phyloP scores from a whole-genome alignment of 139 green algal genomes.

The Chlamydomonas sp. region DNA sequence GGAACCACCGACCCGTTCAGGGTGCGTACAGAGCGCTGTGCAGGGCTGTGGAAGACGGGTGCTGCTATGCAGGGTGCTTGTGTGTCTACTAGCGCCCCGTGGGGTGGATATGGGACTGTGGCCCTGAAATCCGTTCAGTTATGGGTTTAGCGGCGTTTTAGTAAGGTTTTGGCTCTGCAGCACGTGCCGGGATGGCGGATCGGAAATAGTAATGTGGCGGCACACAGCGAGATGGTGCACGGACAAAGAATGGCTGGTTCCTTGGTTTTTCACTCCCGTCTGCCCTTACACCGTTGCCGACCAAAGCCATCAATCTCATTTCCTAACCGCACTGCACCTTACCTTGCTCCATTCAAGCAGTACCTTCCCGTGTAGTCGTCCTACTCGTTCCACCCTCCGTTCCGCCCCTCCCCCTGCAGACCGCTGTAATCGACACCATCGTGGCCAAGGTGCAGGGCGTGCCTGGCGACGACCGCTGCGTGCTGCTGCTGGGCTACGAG shows the following conservation, averaged over 20 bases:
- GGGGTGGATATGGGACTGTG: too few species aligned
- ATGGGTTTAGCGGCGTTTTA: too few species aligned
- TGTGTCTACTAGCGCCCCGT: too few species aligned
- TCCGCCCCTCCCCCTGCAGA: constrained; percentile 19
- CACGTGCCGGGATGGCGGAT: too few species aligned
- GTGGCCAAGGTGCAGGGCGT: constrained; percentile 65
- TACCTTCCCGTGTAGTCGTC: not conserved
- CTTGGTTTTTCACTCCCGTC: not conserved
- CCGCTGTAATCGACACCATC: constrained; percentile 57
- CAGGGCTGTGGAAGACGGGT: too few species aligned
- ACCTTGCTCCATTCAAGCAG: too few species aligned
- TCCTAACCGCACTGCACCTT: too few species aligned
- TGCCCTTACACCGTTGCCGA: not conserved
- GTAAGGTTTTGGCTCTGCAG: too few species aligned
- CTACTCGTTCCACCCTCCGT: not conserved
- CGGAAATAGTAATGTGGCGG: too few species aligned
- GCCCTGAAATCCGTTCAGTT: too few species aligned
- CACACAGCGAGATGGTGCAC: not conserved
- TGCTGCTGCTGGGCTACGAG: constrained; percentile 66
- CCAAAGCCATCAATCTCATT: not conserved
- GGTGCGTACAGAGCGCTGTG: constrained; percentile 13
- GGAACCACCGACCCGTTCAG: constrained; percentile 44
- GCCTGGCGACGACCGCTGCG: constrained; percentile 62
- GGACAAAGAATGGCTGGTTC: not conserved
- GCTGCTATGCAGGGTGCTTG: too few species aligned